Conservation (phyloP, 139 green algal genomes). For the Picochlorum costavermella region DNA sequence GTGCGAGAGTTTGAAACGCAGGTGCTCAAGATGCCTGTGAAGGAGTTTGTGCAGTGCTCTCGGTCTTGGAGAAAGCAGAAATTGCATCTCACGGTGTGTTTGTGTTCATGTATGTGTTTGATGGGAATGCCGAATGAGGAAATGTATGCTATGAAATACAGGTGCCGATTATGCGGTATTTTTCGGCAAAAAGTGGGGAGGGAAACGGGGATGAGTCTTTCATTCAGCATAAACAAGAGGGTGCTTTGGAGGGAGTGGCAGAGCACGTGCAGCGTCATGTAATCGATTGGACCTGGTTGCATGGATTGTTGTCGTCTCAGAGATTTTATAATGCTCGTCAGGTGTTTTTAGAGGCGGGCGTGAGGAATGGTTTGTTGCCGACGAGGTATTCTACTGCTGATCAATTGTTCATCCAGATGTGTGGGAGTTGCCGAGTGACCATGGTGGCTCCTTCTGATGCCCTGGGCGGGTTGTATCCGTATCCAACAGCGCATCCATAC, state of each 20-base stretch:
- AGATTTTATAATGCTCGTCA: conserved; percentile 15
- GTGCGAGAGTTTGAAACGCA: conserved; percentile 50
- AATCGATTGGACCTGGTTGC: conserved; percentile 38
- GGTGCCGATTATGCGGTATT: too few species aligned
- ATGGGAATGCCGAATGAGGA: neutral
- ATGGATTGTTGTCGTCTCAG: conserved; percentile 19
- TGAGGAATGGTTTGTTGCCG: conserved; percentile 35
- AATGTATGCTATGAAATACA: too few species aligned
- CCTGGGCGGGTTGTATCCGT: conserved; percentile 59
- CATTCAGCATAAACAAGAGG: neutral
- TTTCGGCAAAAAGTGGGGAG: too few species aligned
- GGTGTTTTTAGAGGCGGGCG: conserved; percentile 34
- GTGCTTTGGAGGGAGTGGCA: neutral
- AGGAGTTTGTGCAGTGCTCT: conserved; percentile 41
- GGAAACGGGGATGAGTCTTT: too few species aligned
- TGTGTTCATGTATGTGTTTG: neutral
- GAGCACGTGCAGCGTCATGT: conserved; percentile 7
- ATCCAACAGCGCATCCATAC: conserved; percentile 64
- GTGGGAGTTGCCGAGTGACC: conserved; percentile 46
- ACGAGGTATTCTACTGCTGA: conserved; percentile 37
- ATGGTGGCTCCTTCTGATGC: conserved; percentile 44
- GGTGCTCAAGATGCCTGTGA: conserved; percentile 28
- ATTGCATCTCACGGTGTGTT: neutral
- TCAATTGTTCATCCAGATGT: conserved; percentile 48
- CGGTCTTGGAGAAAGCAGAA: conserved; percentile 24